These are phyloP conservation scores for Microascus cirrosus DNA, from an alignment of 2,329 filamentous ascomycete genomes.

Conservation along the genomic window DNA sequence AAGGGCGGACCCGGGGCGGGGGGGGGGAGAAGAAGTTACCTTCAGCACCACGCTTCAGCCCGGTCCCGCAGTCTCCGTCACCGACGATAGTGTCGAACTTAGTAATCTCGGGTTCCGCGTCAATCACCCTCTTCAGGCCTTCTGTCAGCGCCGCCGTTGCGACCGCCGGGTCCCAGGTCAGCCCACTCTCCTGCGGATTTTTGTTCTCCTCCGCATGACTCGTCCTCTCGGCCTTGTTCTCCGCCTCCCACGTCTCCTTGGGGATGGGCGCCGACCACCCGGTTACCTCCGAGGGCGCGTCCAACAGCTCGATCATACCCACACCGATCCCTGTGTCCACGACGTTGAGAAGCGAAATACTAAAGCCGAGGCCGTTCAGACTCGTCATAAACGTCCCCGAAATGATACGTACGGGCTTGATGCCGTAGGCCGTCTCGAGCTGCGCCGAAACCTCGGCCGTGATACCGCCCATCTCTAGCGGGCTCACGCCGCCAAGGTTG, in stretches of 20 bases:
- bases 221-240: constrained; percentile 31
- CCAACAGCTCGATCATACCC: constrained; percentile 58
- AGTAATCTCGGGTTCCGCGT: constrained; percentile 60
- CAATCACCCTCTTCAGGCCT: constrained; percentile 51
- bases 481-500: constrained; percentile 64
- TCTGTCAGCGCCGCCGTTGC: constrained; percentile 41
- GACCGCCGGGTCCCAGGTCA: constrained; percentile 38
- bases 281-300: constrained; percentile 56
- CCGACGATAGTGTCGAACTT: constrained; percentile 73
- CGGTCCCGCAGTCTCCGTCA: constrained; percentile 83
- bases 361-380: constrained; percentile 66
- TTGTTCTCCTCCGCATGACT: constrained; percentile 19
- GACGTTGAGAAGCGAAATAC: constrained; percentile 58
- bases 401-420: constrained; percentile 53
- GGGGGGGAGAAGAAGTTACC: constrained; percentile 24
- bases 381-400: constrained; percentile 70
- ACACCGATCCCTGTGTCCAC: constrained; percentile 45
- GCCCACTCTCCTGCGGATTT: constrained; percentile 29
- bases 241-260: constrained; percentile 52
- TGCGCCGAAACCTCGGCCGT: constrained; percentile 57
- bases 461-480: constrained; percentile 62
- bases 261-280: constrained; percentile 58
- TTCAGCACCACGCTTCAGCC: constrained; percentile 79
- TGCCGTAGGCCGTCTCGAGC: constrained; percentile 42
- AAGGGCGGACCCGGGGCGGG: too few relatives aligned